Evolutionary conservation across 495 filamentous ascomycete genomes (phyloP).

Genomic region (Corynascus novoguineensis): DNA sequence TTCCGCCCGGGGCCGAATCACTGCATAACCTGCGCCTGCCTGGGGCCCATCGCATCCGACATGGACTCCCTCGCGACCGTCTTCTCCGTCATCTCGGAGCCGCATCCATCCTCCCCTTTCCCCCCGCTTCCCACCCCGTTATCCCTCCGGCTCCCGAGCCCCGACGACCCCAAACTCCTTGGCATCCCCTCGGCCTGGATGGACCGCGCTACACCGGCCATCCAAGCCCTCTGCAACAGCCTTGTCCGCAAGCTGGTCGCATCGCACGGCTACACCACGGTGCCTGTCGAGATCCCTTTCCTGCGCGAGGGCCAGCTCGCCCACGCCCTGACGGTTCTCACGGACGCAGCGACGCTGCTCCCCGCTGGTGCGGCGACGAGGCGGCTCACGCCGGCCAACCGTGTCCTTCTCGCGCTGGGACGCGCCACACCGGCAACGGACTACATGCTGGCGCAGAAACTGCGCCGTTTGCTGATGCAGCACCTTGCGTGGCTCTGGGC

Average conservation of each 20-base stretch:
- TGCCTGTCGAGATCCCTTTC: constrained; percentile 68
- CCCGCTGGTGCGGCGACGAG: constrained; percentile 23
- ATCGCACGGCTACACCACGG: constrained; percentile 53
- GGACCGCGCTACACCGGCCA: constrained; percentile 55
- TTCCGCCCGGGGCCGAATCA: constrained; percentile 54
- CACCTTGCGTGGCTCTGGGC: constrained; percentile 68
- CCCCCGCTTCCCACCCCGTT: constrained; percentile 25
- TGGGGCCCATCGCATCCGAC: constrained; percentile 68
- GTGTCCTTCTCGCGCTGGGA: constrained; percentile 62
- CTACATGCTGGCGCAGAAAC: constrained; percentile 68
- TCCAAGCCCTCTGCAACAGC: constrained; percentile 53
- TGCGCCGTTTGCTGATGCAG: constrained; percentile 70
- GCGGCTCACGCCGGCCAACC: constrained; percentile 60
- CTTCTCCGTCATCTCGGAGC: constrained; percentile 65
- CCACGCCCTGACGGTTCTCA: constrained; percentile 74
- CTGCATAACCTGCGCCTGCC: constrained; percentile 55
- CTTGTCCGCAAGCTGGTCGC: constrained; percentile 53
- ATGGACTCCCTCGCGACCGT: constrained; percentile 68
- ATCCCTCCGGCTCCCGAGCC: constrained; percentile 2
- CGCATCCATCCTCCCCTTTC: constrained; percentile 56
- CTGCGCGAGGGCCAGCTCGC: constrained; percentile 69
- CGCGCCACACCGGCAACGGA: constrained; percentile 59
- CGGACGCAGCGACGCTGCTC: constrained; percentile 52
- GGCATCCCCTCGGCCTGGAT: constrained; percentile 72
- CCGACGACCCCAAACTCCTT: constrained; percentile 38